Conservation (phyloP, 768 basidiomycete species). For the Termitomyces sp. region DNA sequence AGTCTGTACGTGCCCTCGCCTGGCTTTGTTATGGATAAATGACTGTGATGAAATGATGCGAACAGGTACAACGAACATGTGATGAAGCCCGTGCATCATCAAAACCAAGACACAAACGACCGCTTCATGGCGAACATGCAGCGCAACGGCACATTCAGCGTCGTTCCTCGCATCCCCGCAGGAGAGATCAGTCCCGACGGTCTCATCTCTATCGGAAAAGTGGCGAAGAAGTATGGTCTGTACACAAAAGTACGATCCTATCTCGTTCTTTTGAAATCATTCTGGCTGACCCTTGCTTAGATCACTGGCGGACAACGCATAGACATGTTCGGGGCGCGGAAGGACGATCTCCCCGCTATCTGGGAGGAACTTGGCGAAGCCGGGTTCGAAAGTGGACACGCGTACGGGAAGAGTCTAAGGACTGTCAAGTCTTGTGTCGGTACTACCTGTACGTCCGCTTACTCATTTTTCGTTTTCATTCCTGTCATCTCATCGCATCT, state of each 20-base stretch:
- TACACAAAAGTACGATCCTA: constrained; percentile 42
- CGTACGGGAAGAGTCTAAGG: constrained; percentile 64
- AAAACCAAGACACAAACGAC: constrained; percentile 73
- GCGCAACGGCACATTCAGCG: constrained; percentile 64
- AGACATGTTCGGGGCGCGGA: constrained; percentile 67
- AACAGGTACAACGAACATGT: constrained; percentile 56
- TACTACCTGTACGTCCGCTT: constrained; percentile 33
- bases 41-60: background rate
- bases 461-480: background rate
- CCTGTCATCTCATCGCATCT: background rate
- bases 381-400: constrained; percentile 75
- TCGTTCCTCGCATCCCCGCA: constrained; percentile 65
- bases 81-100: constrained; percentile 55
- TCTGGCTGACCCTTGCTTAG: background rate
- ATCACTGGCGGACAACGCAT: constrained; percentile 47
- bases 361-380: constrained; percentile 58
- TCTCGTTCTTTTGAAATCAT: background rate
- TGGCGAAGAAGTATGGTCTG: constrained; percentile 61
- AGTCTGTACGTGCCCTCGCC: constrained; percentile 24
- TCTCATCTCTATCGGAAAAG: constrained; percentile 56
- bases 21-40: background rate
- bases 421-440: constrained; percentile 78
- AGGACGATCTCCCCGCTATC: constrained; percentile 64
- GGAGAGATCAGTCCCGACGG: constrained; percentile 69
- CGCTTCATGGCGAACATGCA: constrained; percentile 70